Conservation (phyloP, 305 asterid species). For the Striga hermonthica region DNA sequence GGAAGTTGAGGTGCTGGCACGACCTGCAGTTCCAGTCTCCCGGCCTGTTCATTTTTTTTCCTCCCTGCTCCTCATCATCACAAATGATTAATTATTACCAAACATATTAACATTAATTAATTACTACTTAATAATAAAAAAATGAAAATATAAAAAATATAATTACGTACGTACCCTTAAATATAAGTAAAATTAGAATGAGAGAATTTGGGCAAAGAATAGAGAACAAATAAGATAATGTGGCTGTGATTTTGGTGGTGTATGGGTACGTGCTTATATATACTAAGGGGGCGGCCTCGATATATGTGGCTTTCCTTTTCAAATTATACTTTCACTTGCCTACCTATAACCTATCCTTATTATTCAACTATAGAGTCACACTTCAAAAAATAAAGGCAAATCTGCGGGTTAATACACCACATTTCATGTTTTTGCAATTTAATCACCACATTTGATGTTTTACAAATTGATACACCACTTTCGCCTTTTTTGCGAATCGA, state of each 20-base stretch:
- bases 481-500: too few relatives aligned
- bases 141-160: too few relatives aligned
- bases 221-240: not conserved
- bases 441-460: too few relatives aligned
- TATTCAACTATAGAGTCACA: conserved; percentile 53
- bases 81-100: not conserved
- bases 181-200: too few relatives aligned
- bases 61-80: not conserved
- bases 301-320: conserved; percentile 32
- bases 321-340: conserved; percentile 37
- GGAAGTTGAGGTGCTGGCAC: conserved; percentile 95
- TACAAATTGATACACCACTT: too few relatives aligned
- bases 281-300: conserved; percentile 40
- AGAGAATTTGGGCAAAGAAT: not conserved
- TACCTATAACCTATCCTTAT: conserved; percentile 23
- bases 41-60: conserved; percentile 73
- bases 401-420: too few relatives aligned
- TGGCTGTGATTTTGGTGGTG: conserved; percentile 37
- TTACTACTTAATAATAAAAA: not conserved
- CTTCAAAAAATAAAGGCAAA: too few relatives aligned
- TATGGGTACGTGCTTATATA: conserved; percentile 39
- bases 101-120: too few relatives aligned
- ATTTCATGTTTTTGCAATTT: too few relatives aligned
- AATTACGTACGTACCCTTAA: too few relatives aligned
- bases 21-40: conserved; percentile 98